Conservation (phyloP, 805 yeast species). For the Ogataea siamensis region DNA sequence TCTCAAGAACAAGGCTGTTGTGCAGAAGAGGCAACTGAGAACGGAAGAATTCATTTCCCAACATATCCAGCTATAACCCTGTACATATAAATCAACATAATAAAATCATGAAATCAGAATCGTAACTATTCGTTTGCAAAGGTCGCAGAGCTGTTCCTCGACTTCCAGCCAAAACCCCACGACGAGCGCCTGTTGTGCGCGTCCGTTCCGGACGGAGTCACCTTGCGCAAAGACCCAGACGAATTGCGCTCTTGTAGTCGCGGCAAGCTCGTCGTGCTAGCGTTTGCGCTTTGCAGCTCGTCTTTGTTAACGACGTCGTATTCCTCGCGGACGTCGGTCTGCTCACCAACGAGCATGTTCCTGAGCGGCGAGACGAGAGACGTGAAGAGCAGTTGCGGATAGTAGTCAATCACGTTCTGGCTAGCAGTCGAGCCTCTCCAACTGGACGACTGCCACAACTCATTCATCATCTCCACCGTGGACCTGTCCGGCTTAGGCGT, state of each 20-base stretch:
- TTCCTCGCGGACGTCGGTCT: conserved; percentile 31
- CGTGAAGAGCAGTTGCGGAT: conserved; percentile 16
- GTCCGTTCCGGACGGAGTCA: conserved; percentile 8
- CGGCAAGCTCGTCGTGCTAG: conserved; percentile 13
- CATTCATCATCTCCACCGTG: conserved; percentile 10
- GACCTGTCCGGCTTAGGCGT: conserved; percentile 6
- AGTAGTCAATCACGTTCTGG: conserved; percentile 4
- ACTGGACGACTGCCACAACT: conserved; percentile 12
- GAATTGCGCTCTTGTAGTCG: conserved; percentile 14
- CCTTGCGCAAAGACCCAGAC: conserved; percentile 13
- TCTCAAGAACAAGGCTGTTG: conserved; percentile 38
- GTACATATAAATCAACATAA: conserved; percentile 21
- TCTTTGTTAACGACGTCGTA: conserved; percentile 46
- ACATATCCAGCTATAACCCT: conserved; percentile 39
- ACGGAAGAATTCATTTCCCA: conserved; percentile 39
- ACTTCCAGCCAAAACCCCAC: conserved; percentile 29
- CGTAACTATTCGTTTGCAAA: conserved; percentile 4
- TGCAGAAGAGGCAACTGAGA: conserved; percentile 23
- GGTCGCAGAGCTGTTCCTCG: conserved; percentile 20
- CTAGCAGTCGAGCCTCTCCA: not conserved
- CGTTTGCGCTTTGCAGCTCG: conserved; percentile 20
- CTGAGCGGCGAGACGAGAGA: conserved; percentile 19
- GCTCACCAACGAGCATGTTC: conserved; percentile 5
- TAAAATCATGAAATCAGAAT: conserved; percentile 5
- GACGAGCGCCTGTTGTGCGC: conserved; percentile 20